These are phyloP conservation scores for Alternaria panax DNA, from an alignment of 2,329 filamentous ascomycete genomes.

Conservation along the genomic window DNA sequence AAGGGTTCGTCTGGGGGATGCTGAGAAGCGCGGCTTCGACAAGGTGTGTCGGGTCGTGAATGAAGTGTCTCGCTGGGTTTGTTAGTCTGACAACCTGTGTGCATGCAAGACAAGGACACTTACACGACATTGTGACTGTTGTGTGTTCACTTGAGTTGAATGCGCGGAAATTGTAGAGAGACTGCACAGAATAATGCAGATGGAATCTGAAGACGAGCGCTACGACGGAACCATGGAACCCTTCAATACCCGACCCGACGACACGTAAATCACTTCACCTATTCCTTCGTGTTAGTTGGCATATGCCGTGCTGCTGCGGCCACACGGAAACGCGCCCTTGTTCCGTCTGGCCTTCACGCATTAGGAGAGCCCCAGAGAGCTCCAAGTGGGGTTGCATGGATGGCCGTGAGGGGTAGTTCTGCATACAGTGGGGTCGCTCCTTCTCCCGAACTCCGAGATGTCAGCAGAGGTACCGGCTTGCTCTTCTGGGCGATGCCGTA, in stretches of 20 bases:
- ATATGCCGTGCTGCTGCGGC: conserved; percentile 6
- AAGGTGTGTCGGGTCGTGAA: conserved; percentile 81
- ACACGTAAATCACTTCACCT: not conserved
- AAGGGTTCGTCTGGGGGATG: conserved; percentile 84
- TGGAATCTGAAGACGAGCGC: not conserved
- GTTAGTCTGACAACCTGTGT: not conserved
- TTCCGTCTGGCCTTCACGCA: conserved; percentile 2
- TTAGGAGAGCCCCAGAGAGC: conserved; percentile 1
- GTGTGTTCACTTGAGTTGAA: not conserved
- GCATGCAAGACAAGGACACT: not conserved
- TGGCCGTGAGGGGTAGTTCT: conserved; percentile 14
- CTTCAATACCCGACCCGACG: conserved; percentile 5
- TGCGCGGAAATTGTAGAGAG: not conserved
- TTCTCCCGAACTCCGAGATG: conserved; percentile 6
- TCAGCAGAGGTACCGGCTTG: conserved; percentile 6
- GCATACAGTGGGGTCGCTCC: conserved; percentile 9
- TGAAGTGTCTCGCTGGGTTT: conserved; percentile 75
- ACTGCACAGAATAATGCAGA: not conserved
- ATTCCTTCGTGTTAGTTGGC: conserved; percentile 11
- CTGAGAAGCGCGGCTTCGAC: conserved; percentile 79
- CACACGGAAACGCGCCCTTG: conserved; percentile 6
- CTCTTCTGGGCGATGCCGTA: conserved; percentile 3
- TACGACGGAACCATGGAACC: not conserved
- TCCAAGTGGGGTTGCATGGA: conserved; percentile 8
- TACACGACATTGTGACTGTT: conserved; percentile 13